Conservation (phyloP, 2,329 filamentous ascomycete genomes). For the Diaporthe sp. region DNA sequence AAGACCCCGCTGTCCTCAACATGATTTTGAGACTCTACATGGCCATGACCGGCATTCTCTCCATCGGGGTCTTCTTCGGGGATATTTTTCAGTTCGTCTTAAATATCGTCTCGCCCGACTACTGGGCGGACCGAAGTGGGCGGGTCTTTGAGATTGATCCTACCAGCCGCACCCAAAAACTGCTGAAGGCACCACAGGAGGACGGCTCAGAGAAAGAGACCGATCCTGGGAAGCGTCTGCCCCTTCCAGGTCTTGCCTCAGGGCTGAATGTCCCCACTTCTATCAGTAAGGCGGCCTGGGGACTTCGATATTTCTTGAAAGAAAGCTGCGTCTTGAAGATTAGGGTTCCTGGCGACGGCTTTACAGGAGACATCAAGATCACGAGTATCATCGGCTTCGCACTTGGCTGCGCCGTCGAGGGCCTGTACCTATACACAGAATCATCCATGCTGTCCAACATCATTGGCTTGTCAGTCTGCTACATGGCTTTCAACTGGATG, state of each 20-base stretch:
- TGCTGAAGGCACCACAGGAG: slow-evolving; percentile 43
- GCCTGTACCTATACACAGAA: slow-evolving; percentile 76
- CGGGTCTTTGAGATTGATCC: slow-evolving; percentile 60
- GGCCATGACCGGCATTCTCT: slow-evolving; percentile 82
- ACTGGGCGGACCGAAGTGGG: slow-evolving; percentile 67
- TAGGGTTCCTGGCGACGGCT: slow-evolving; percentile 63
- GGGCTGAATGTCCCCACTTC: slow-evolving; percentile 41
- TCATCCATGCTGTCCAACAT: slow-evolving; percentile 79
- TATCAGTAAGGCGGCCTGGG: slow-evolving; percentile 57
- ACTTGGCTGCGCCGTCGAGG: slow-evolving; percentile 64
- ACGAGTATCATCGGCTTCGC: slow-evolving; percentile 69
- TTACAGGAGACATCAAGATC: slow-evolving; percentile 65
- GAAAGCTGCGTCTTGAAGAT: slow-evolving; percentile 65
- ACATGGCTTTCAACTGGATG: slow-evolving; percentile 83
- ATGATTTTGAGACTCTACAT: slow-evolving; percentile 88
- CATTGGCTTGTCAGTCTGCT: slow-evolving; percentile 88
- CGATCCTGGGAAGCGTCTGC: slow-evolving; percentile 46
- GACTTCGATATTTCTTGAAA: slow-evolving; percentile 61
- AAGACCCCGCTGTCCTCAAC: slow-evolving; percentile 85
- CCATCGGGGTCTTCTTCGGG: slow-evolving; percentile 79
- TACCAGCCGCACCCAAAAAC: slow-evolving; percentile 53
- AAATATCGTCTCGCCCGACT: slow-evolving; percentile 79
- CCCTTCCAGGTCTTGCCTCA: slow-evolving; percentile 39
- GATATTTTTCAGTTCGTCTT: slow-evolving; percentile 75
- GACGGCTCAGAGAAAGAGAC: slow-evolving; percentile 45